phyloP scores from a whole-genome alignment of 441 rosid species.

The Pelargonium myrrhifolium region DNA sequence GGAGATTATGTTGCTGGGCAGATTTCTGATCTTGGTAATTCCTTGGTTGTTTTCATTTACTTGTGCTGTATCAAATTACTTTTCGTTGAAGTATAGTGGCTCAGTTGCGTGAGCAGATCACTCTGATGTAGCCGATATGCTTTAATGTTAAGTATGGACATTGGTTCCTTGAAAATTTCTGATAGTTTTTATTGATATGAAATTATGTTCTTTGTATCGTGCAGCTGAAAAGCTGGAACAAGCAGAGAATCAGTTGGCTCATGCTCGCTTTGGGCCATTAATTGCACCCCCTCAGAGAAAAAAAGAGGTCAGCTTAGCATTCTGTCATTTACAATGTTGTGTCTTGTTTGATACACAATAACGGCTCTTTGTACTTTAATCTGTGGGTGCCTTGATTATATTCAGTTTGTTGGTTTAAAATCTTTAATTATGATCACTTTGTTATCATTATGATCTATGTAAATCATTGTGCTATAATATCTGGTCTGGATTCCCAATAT shows the following conservation, averaged over 20 bases:
- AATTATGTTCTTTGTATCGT: conserved; percentile 19
- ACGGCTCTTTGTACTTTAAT: not conserved
- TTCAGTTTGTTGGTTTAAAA: too few species aligned
- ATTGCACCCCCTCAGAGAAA: conserved; percentile 60
- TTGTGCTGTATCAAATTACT: not conserved
- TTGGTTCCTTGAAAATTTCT: conserved; percentile 1
- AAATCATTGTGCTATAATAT: too few species aligned
- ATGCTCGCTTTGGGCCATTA: conserved; percentile 66
- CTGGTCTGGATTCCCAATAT: too few species aligned
- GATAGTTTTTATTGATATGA: conserved; percentile 14
- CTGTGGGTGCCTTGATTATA: not conserved
- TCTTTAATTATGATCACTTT: not conserved
- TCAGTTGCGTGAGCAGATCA: not conserved
- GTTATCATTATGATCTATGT: not conserved
- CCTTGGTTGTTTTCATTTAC: conserved; percentile 4
- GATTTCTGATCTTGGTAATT: conserved; percentile 90
- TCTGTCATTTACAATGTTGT: conserved; percentile 1
- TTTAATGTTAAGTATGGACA: not conserved
- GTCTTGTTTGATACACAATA: not conserved
- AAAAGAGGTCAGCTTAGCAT: conserved; percentile 60
- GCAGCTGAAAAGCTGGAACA: conserved; percentile 98
- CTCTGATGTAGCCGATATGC: not conserved
- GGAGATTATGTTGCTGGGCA: conserved; percentile 99
- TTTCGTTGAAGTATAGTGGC: not conserved
- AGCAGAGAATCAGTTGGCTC: conserved; percentile 83